Base-by-base conservation (phyloP, 176 grass and related monocot genomes). In the Thalia dealbata region DNA sequence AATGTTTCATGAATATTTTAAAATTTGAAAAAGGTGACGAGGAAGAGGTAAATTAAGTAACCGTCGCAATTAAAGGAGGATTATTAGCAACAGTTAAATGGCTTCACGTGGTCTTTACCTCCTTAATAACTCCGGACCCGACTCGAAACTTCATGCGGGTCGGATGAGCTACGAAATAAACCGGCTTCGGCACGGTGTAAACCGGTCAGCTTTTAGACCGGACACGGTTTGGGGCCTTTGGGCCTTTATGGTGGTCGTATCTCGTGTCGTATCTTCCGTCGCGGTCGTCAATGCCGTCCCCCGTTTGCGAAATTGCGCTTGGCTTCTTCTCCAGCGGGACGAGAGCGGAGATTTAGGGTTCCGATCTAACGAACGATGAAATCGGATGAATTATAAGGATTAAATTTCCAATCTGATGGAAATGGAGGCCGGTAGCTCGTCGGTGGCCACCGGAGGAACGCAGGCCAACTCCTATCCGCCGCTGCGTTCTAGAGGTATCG, bases 401-500 rank as follows among this genome's bases (percentile, higher is more conserved):
- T 59, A 29, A 24, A 69, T 18, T 11, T 61, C 8, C 24, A 8
- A 22, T 74, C 55, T 55, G 27, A 82, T 72, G 75, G 81, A 55
- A 74, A 88, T 82, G 70, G 87, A 93, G 46, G 90, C 81, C 46
- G 85, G 75, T n/a, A 86, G 81, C 77, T 79, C 83, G 28, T 86
- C 83, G 10, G 71, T 73, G 9, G 86, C 90, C 44, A 70, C 50
- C 32, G 60, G 69, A 3, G 50, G 13, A 24, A 72, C 52, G 30
- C 67, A 63, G 6, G 50, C 73, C n/a, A 81, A 74, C n/a, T 2
- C 72, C 64, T 83, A 82, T 59, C 70, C 70, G 16, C 78, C 71
- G 67, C 41, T 67, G 67, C 84, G 78, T 64, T 93, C 95, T 46
- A 81, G 83, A 88, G 83, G 95, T 99, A 82, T 80, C 76, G 63